Evolutionary conservation across 306 rosid genomes (phyloP).

Genomic region (Vachellia collinsii): DNA sequence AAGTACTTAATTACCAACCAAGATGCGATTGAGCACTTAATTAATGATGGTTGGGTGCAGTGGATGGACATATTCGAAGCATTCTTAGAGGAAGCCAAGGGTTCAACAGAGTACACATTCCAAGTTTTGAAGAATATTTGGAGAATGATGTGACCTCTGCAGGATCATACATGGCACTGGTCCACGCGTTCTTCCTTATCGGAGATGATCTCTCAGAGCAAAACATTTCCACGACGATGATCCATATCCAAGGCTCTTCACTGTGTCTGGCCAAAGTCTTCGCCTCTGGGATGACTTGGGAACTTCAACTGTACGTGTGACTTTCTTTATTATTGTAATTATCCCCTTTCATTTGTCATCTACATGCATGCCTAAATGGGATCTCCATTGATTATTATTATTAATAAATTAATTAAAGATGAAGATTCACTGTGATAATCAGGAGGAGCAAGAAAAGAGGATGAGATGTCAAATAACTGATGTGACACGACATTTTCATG

Average conservation of each 20-base stretch:
- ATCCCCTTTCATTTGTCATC: not conserved
- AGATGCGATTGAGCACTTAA: not conserved
- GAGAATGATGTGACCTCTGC: conserved; percentile 50
- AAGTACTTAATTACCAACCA: not conserved
- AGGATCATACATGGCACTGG: conserved; percentile 55
- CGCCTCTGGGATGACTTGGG: conserved; percentile 58
- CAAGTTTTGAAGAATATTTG: conserved; percentile 40
- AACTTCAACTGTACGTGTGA: conserved; percentile 44
- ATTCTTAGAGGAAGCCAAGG: conserved; percentile 51
- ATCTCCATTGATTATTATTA: too few species aligned
- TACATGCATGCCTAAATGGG: too few species aligned
- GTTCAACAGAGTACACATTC: conserved; percentile 27
- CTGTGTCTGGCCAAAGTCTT: conserved; percentile 50
- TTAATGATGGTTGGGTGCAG: conserved; percentile 35
- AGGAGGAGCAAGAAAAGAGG: conserved; percentile 50
- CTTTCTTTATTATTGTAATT: not conserved
- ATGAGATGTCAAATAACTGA: conserved; percentile 1
- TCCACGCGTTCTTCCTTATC: conserved; percentile 49
- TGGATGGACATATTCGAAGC: conserved; percentile 60
- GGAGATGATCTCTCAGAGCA: conserved; percentile 43
- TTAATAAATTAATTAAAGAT: too few species aligned
- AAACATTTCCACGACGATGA: conserved; percentile 40
- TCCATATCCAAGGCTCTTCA: conserved; percentile 50
- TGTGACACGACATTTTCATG: too few species aligned
- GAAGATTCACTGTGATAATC: not conserved